Evolutionary conservation across 2,329 filamentous ascomycete species (phyloP).

Genomic region (Pseudocercospora eumusae): DNA sequence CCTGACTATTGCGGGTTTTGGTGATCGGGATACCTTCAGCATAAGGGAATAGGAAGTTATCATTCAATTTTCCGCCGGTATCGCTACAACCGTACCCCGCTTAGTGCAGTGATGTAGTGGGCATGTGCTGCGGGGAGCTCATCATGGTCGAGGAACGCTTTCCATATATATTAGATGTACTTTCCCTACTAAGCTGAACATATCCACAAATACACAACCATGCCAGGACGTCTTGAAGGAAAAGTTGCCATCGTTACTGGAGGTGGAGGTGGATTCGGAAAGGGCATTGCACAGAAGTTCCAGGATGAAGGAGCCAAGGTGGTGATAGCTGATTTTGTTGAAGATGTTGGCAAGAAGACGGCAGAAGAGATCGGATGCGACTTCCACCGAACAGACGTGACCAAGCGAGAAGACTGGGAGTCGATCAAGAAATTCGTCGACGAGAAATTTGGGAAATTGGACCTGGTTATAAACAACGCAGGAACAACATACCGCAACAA

Average conservation of each 20-base stretch:
- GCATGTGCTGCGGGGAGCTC: slow-evolving; percentile 4
- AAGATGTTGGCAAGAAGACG: slow-evolving; percentile 54
- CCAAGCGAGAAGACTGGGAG: slow-evolving; percentile 57
- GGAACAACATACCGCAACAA: slow-evolving; percentile 62
- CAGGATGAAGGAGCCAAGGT: slow-evolving; percentile 62
- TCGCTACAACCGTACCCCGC: slow-evolving; percentile 11
- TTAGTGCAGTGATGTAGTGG: neutral
- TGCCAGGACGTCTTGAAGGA: slow-evolving; percentile 29
- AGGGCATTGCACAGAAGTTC: slow-evolving; percentile 62
- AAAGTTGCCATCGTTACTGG: slow-evolving; percentile 56
- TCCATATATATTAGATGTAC: neutral
- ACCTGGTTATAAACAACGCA: slow-evolving; percentile 64
- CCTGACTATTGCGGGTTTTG: neutral
- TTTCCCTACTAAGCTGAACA: neutral
- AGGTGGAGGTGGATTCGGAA: slow-evolving; percentile 65
- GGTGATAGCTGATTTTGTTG: slow-evolving; percentile 63
- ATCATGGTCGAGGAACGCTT: neutral
- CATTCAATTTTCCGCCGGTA: slow-evolving; percentile 11
- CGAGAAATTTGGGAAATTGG: slow-evolving; percentile 54
- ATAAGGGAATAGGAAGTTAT: slow-evolving; percentile 12
- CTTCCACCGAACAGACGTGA: slow-evolving; percentile 56
- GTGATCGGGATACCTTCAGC: slow-evolving; percentile 7
- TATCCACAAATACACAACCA: slow-evolving; percentile 1
- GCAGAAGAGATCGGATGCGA: slow-evolving; percentile 52
- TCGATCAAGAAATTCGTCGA: slow-evolving; percentile 50